Conservation (phyloP, 257 asterid species). For the Solanum appendiculatum region DNA sequence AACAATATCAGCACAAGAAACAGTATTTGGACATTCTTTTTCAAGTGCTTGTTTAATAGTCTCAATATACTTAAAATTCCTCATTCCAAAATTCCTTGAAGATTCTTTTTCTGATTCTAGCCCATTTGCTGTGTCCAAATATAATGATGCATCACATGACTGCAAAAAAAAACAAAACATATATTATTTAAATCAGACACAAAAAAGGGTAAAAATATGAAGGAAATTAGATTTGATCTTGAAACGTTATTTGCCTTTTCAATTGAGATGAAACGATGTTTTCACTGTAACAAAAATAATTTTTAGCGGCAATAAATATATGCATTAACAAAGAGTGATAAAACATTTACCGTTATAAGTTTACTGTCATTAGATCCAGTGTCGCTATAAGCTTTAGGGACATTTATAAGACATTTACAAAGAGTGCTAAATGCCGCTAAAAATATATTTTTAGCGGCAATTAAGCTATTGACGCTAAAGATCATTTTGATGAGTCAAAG, state of each 20-base stretch:
- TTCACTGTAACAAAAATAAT: too few relatives aligned
- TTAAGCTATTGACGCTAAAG: too few relatives aligned
- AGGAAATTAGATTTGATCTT: neutral
- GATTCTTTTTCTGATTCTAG: constrained; percentile 50
- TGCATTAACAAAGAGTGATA: too few relatives aligned
- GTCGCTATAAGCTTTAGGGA: too few relatives aligned
- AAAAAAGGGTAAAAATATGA: neutral
- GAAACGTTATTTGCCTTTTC: neutral
- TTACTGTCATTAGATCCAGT: too few relatives aligned
- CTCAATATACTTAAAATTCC: constrained; percentile 53
- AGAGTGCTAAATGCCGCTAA: too few relatives aligned
- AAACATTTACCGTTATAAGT: too few relatives aligned
- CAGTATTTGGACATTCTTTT: constrained; percentile 48
- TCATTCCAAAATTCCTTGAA: constrained; percentile 55
- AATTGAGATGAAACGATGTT: neutral
- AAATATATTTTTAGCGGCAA: too few relatives aligned
- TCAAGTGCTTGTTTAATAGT: constrained; percentile 59
- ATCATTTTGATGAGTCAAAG: too few relatives aligned
- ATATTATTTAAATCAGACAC: neutral
- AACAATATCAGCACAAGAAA: constrained; percentile 85
- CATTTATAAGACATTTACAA: too few relatives aligned
- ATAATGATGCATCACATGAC: constrained; percentile 86
- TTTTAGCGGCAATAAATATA: too few relatives aligned
- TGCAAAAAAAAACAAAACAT: neutral
- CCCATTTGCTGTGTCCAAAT: constrained; percentile 38